A percentile compares a stretch with the other conserved stretches of the same genome.
phyloP scores from a whole-genome alignment of 176 grass and related monocot genomes.

The Carex myosuroides region DNA sequence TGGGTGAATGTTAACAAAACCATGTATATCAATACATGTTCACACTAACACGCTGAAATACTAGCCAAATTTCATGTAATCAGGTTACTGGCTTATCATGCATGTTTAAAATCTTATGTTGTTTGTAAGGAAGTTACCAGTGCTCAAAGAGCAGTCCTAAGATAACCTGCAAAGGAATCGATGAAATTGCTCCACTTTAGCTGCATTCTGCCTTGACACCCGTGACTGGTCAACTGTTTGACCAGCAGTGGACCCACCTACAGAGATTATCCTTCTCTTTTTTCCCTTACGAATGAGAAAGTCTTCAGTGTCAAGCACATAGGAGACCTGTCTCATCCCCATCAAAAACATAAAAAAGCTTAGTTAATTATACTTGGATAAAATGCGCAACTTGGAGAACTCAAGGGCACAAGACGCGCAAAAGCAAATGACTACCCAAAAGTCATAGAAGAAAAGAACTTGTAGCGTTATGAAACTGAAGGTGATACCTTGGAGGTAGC shows the following conservation, averaged over 20 bases:
- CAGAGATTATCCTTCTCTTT: slow-evolving; percentile 32
- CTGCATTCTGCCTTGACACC: slow-evolving; percentile 25
- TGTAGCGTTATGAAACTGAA: background rate
- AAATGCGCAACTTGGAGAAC: background rate
- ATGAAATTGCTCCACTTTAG: slow-evolving; percentile 68
- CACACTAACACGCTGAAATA: background rate
- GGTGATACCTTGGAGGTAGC: slow-evolving; percentile 74
- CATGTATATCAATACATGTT: background rate
- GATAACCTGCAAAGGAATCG: slow-evolving; percentile 47
- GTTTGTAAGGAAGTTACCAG: slow-evolving; percentile 41
- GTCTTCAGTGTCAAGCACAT: slow-evolving; percentile 98
- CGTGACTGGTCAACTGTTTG: slow-evolving; percentile 27
- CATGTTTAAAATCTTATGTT: background rate
- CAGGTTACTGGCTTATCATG: background rate
- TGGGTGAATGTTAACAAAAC: background rate
- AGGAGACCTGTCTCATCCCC: slow-evolving; percentile 53
- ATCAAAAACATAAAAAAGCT: background rate
- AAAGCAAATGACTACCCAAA: background rate
- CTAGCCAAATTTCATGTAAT: background rate
- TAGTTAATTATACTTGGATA: slow-evolving; percentile 1
- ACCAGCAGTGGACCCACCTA: background rate
- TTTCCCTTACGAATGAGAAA: slow-evolving; percentile 54
- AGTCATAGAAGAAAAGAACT: background rate
- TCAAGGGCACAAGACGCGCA: background rate
- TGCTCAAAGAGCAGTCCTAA: slow-evolving; percentile 30